Base-by-base conservation (phyloP, 257 asterid species). In the Echites panduratus region DNA sequence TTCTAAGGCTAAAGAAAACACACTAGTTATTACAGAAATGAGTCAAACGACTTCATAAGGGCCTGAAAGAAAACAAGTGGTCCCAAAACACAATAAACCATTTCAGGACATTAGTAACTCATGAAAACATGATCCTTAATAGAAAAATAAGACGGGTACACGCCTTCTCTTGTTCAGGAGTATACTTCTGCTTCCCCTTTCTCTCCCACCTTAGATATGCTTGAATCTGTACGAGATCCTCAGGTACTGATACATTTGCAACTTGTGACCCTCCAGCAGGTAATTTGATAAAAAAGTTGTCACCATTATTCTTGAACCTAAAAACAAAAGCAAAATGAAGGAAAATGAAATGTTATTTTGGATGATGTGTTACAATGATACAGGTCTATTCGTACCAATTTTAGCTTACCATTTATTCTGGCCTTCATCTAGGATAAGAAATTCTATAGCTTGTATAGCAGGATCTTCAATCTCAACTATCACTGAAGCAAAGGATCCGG, bases 131-230 rank as follows among this genome's bases (percentile, higher is more conserved):
- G 38, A 27, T 47, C 24, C 53, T 65, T 70, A 78, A 49, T 41
- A 53, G 50, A 72, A 63, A 29, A 66, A 62, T 24, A 70, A 72
- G 53, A 70, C 56, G 73, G 74, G 44, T 45, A 74, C 83, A 66
- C 75, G 84, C 99, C 93, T 95, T 87, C 87, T 95, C 95, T 76
- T 87, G 73, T 79, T 92, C 91, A 72, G 98, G 96, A 75, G 81
- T 84, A 66, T 95, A 95, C 20, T 56, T 81, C 80, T 90, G 97
- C 77, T 87, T 95, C 64, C 99, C 99, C 61, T 89, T 87, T 78
- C 92, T 88, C 87, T 92, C 99, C 99, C 99, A 92, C 86, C 97
- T 87, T 84, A 95, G 74, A 75, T 95, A 95, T 67, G 99, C 89
- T 78, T 92, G 99, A 79, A 90, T 59, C 87, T 90, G 96, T 52